Conservation (phyloP, 169 alveolate genomes). For the Plasmodium vivax region DNA sequence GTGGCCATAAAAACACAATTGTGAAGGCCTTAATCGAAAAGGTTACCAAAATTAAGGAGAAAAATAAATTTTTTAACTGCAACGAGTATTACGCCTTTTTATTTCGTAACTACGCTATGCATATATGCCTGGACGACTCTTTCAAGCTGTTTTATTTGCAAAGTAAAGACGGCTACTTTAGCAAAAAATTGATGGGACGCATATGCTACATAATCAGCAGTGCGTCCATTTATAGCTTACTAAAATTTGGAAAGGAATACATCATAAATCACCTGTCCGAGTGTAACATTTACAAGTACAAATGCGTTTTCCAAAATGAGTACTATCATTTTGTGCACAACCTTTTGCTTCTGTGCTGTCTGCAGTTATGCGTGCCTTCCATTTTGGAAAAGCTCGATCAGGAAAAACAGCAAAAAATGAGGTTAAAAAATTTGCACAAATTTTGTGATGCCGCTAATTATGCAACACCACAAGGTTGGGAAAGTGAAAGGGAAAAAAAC, state of each 20-base stretch:
- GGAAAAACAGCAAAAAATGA: slow-evolving; percentile 8
- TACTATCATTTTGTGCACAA: slow-evolving; percentile 48
- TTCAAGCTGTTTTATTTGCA: slow-evolving; percentile 52
- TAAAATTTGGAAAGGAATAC: slow-evolving; percentile 28
- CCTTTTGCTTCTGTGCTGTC: slow-evolving; percentile 26
- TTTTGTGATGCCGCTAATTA: slow-evolving; percentile 16
- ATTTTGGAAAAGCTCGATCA: slow-evolving; percentile 1
- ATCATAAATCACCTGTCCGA: slow-evolving; percentile 44
- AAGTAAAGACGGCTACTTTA: slow-evolving; percentile 40
- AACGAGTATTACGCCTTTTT: slow-evolving; percentile 16
- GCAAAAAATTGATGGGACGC: slow-evolving; percentile 15
- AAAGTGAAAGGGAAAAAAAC: neutral
- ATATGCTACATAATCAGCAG: slow-evolving; percentile 20
- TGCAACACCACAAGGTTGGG: neutral
- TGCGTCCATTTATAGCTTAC: slow-evolving; percentile 22
- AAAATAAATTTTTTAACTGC: slow-evolving; percentile 54
- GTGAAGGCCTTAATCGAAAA: slow-evolving; percentile 38
- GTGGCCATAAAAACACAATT: neutral
- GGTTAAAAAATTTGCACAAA: slow-evolving; percentile 31
- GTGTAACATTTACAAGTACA: slow-evolving; percentile 62
- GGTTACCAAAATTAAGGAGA: slow-evolving; percentile 29
- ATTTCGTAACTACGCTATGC: slow-evolving; percentile 11
- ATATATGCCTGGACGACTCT: slow-evolving; percentile 37
- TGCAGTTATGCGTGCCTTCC: slow-evolving; percentile 29
- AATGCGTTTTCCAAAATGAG: slow-evolving; percentile 22